Evolutionary conservation across 139 green algal species (phyloP).

Genomic region (Chlamydomonas eustigma): DNA sequence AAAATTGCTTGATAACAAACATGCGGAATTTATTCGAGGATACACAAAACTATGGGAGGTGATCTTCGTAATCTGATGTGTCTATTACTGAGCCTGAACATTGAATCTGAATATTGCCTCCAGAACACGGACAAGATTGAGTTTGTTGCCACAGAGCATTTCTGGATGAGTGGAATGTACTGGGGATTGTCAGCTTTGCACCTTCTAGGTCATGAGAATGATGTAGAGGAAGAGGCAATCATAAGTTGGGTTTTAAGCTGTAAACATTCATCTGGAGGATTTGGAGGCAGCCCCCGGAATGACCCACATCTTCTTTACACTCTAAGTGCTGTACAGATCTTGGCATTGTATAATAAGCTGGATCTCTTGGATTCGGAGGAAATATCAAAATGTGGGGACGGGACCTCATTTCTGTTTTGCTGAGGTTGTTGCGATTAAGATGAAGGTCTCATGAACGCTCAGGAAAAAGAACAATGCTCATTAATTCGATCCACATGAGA

Average conservation of each 20-base stretch:
- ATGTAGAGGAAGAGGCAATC: constrained; percentile 59
- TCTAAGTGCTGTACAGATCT: constrained; percentile 90
- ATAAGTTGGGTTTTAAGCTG: constrained; percentile 67
- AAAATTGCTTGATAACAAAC: constrained; percentile 64
- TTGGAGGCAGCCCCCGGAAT: constrained; percentile 80
- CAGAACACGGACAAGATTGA: constrained; percentile 49
- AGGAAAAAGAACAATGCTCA: no score
- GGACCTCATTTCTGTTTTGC: not conserved
- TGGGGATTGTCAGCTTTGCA: constrained; percentile 91
- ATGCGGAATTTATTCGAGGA: constrained; percentile 69
- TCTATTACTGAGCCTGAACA: not conserved
- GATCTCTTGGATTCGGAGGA: constrained; percentile 68
- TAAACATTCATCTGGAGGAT: constrained; percentile 68
- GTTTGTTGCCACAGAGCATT: constrained; percentile 88
- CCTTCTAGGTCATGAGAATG: constrained; percentile 61
- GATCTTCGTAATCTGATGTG: not conserved
- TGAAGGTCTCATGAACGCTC: no score
- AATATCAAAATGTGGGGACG: constrained; percentile 62
- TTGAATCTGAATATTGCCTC: not conserved
- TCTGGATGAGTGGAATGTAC: constrained; percentile 95
- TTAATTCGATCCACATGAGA: no score
- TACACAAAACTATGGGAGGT: constrained; percentile 62
- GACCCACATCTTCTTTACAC: constrained; percentile 97
- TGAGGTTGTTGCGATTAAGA: no score
- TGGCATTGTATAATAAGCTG: constrained; percentile 80